These are phyloP conservation scores for Knoxia roxburghii DNA, from an alignment of 257 asterid species.

Conservation along the genomic window DNA sequence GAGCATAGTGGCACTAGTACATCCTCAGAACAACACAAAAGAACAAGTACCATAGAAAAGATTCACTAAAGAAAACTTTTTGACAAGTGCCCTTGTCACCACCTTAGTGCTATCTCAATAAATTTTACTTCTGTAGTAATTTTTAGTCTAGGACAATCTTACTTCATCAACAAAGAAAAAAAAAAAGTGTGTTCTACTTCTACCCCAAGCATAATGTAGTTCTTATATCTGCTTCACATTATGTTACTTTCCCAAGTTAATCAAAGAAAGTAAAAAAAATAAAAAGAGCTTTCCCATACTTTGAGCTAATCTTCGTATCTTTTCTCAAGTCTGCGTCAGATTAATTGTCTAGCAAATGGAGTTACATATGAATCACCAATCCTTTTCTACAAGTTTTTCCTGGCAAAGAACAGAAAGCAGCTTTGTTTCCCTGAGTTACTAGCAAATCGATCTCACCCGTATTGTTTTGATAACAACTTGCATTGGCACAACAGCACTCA, in stretches of 20 bases:
- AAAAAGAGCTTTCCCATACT: too few species aligned
- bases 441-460: conserved; percentile 9
- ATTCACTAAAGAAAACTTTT: neutral
- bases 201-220: neutral
- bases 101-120: neutral
- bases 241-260: neutral
- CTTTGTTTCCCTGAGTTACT: neutral
- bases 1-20: neutral
- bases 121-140: neutral
- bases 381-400: neutral
- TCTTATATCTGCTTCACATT: neutral
- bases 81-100: neutral
- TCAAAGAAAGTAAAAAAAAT: neutral
- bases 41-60: neutral
- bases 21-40: neutral
- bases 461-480: conserved; percentile 2
- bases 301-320: neutral
- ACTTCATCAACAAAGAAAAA: neutral
- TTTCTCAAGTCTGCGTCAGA: neutral
- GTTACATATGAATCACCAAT: neutral
- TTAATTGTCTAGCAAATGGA: neutral
- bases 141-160: neutral
- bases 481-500: conserved; percentile 16
- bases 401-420: neutral
- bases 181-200: neutral